Evolutionary conservation across 108 stramenopile genomes (phyloP).

Genomic region (Seminavis robusta): DNA sequence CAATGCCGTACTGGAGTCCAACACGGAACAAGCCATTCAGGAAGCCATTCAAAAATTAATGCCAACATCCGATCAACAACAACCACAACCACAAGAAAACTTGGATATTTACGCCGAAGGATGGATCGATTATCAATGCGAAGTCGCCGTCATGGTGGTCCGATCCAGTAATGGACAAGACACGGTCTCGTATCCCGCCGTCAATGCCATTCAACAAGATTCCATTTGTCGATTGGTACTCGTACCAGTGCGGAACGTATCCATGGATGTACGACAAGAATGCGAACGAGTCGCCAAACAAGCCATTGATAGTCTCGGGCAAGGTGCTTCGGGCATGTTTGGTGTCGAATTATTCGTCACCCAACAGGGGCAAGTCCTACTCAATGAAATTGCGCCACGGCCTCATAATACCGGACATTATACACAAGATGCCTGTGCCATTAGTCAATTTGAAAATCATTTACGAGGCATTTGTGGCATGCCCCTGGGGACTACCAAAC

Average conservation of each 20-base stretch:
- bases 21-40: conserved; percentile 49
- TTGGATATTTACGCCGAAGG: conserved; percentile 91
- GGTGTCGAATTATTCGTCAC: conserved; percentile 96
- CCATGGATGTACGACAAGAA: conserved; percentile 41
- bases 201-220: conserved; percentile 95
- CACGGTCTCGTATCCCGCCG: conserved; percentile 86
- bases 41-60: conserved; percentile 49
- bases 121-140: conserved; percentile 91
- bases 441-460: conserved; percentile 98
- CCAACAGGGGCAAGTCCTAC: conserved; percentile 66
- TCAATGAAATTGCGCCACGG: conserved; percentile 97
- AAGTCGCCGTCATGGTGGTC: conserved; percentile 98
- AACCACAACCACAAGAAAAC: conserved; percentile 10
- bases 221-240: conserved; percentile 94
- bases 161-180: conserved; percentile 56
- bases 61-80: neutral
- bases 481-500: conserved; percentile 83
- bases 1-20: conserved; percentile 83
- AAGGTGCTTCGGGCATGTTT: conserved; percentile 89
- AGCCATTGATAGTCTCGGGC: conserved; percentile 80
- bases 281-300: conserved; percentile 65
- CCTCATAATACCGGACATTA: conserved; percentile 99
- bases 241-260: conserved; percentile 75
- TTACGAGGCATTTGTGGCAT: conserved; percentile 91
- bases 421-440: conserved; percentile 96